Conservation (phyloP, 2,329 filamentous ascomycete species). For the Pseudogymnoascus sp. region DNA sequence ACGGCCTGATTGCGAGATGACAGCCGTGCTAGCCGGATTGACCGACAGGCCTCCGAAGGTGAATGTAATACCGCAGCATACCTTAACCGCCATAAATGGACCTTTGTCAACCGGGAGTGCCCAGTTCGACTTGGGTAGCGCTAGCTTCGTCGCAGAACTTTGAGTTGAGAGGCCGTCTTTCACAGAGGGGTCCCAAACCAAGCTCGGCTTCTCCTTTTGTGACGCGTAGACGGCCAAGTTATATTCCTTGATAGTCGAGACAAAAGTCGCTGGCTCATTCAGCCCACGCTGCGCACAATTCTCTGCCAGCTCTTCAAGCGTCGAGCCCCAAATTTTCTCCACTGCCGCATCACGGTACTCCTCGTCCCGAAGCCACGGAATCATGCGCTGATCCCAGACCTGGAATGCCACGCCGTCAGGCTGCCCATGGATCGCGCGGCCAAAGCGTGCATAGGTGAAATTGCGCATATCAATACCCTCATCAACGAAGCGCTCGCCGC, state of each 20-base stretch:
- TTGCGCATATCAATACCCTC: slow-evolving; percentile 58
- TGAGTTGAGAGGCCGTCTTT: slow-evolving; percentile 55
- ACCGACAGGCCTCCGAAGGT: slow-evolving; percentile 53
- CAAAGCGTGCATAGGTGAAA: slow-evolving; percentile 60
- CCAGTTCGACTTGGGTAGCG: slow-evolving; percentile 57
- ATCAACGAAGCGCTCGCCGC: slow-evolving; percentile 55
- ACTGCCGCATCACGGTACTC: slow-evolving; percentile 54
- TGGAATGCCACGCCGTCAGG: slow-evolving; percentile 52
- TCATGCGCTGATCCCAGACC: slow-evolving; percentile 49
- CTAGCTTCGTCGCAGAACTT: slow-evolving; percentile 34
- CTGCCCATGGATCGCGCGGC: slow-evolving; percentile 51
- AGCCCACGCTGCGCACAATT: slow-evolving; percentile 40
- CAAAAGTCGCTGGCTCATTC: slow-evolving; percentile 35
- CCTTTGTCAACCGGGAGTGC: slow-evolving; percentile 46
- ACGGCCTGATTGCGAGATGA: slow-evolving; percentile 38
- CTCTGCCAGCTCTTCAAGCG: slow-evolving; percentile 45
- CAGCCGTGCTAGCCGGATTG: slow-evolving; percentile 22
- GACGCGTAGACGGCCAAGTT: slow-evolving; percentile 46
- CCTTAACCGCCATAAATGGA: slow-evolving; percentile 55
- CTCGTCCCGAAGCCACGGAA: slow-evolving; percentile 46
- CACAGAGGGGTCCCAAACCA: slow-evolving; percentile 48
- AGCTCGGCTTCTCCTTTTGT: slow-evolving; percentile 35
- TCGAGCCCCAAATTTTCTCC: slow-evolving; percentile 23
- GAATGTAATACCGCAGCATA: slow-evolving; percentile 58
- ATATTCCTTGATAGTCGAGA: slow-evolving; percentile 45